Evolutionary conservation across 2,329 filamentous ascomycete species (phyloP).

Genomic region (Tolypocladium tundrense): DNA sequence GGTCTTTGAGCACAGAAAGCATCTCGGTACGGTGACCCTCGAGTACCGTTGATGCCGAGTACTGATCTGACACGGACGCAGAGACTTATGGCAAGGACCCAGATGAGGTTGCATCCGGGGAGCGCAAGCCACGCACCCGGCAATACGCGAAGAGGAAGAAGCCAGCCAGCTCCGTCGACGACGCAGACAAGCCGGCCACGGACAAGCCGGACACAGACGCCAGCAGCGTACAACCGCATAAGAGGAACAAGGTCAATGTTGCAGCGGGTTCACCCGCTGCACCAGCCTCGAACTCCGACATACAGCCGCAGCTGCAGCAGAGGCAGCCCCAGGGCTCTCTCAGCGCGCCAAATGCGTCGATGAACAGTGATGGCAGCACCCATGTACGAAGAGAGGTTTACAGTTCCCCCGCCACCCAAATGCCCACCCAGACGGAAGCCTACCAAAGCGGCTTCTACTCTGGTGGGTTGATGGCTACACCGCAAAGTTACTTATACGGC

Average conservation of each 20-base stretch:
- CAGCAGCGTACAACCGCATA: not conserved
- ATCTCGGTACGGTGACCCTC: slow-evolving; percentile 11
- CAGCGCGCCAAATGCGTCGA: not conserved
- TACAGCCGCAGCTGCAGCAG: not conserved
- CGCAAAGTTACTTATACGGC: not conserved
- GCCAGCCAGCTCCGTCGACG: not conserved
- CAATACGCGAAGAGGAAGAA: not conserved
- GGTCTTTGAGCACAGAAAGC: slow-evolving; percentile 20
- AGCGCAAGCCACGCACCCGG: not conserved
- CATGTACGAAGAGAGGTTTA: not conserved
- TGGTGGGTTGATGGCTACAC: not conserved
- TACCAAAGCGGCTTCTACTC: not conserved
- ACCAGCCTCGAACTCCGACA: too few species aligned
- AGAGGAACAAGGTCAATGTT: not conserved
- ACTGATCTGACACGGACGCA: not conserved
- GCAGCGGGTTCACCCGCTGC: not conserved
- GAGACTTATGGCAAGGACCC: not conserved
- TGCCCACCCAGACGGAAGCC: not conserved
- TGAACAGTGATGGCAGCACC: not conserved
- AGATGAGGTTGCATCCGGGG: not conserved
- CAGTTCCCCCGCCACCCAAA: not conserved
- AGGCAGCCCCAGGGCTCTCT: not conserved
- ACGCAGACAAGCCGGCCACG: not conserved
- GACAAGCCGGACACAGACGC: not conserved
- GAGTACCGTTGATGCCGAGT: too few species aligned